Conservation (phyloP, 2,329 filamentous ascomycete genomes). For the Waltergamsia citrina region DNA sequence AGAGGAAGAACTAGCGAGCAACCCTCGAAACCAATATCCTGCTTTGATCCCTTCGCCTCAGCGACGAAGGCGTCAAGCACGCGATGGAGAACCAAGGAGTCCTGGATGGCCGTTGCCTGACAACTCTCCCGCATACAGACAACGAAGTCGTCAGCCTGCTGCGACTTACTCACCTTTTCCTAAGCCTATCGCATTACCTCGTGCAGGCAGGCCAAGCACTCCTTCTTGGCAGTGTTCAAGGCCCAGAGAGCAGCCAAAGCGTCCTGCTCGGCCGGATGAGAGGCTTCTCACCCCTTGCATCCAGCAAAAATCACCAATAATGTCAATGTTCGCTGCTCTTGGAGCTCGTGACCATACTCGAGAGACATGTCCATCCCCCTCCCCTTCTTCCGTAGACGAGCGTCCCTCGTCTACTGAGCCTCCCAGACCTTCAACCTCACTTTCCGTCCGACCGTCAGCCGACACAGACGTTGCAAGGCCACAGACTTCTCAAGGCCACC, state of each 20-base stretch:
- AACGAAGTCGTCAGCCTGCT: conserved; percentile 8
- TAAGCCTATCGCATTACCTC: conserved; percentile 23
- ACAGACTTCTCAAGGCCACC: too few species aligned
- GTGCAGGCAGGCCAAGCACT: conserved; percentile 7
- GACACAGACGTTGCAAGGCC: background rate
- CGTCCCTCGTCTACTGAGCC: background rate
- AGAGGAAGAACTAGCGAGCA: conserved; percentile 5
- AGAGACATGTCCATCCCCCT: background rate
- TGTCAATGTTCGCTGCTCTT: conserved; percentile 1
- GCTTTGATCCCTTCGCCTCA: conserved; percentile 19
- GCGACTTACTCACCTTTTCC: conserved; percentile 32
- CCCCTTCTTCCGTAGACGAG: background rate
- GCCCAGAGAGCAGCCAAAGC: conserved; percentile 13
- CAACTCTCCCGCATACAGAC: too few species aligned
- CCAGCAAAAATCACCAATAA: conserved; percentile 4
- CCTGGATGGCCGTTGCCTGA: conserved; percentile 17
- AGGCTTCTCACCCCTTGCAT: conserved; percentile 13
- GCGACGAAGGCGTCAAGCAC: conserved; percentile 9
- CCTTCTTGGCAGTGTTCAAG: conserved; percentile 15
- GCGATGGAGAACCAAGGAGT: conserved; percentile 14
- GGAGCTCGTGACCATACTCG: background rate
- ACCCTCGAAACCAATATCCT: conserved; percentile 18
- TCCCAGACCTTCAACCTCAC: background rate
- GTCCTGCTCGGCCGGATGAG: conserved; percentile 18
- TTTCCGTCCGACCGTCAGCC: too few species aligned